Evolutionary conservation across 208 protist species (phyloP), one percentile per base, ranked within the genome.

Genomic region (Leishmania lainsoni): DNA sequence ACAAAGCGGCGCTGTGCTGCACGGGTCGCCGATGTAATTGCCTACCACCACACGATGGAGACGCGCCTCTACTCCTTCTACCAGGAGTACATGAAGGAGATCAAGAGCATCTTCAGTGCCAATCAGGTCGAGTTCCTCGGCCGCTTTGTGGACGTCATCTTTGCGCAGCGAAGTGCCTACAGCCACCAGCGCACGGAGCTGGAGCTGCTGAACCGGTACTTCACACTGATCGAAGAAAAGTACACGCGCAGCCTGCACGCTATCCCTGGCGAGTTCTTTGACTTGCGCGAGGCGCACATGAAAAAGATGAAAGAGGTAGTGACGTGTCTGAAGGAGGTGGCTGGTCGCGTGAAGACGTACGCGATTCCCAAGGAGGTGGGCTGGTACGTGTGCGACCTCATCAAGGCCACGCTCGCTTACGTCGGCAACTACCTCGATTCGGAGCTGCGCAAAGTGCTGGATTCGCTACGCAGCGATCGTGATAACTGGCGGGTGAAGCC

Each of bases 221-320:
- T 90, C 75, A 90, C 87, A 5, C 65, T 95, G 12, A 83, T 97
- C 6, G 94, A 97, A 32, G 92, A 97, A 69, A 87, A 87, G 39
- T 96, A 97, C 86, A 95, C 92, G 6, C 91, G 90, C 35, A 84
- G 80, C n/a, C 88, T 97, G 68, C 91, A 95, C 78, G 84, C 87
- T 35, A 78, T 94, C 49, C 90, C 90, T 3, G 92, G 89, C 26
- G 89, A 94, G 83, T 81, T 89, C 42, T 95, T 95, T 80, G 92
- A 97, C 63, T 81, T 96, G 8, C 87, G 90, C 45, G 92, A 95
- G 82, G 94, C 87, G n/a, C 92, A 97, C 83, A 96, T 96, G 90
- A 68, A 83, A 17, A 97, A 96, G 79, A 89, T 93, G 52, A 91
- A 92, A 72, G 91, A 94, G 49, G 79, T 94, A 69, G 80, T 95